Conservation (phyloP, 805 yeast genomes). For the Metschnikowia hibisci region DNA sequence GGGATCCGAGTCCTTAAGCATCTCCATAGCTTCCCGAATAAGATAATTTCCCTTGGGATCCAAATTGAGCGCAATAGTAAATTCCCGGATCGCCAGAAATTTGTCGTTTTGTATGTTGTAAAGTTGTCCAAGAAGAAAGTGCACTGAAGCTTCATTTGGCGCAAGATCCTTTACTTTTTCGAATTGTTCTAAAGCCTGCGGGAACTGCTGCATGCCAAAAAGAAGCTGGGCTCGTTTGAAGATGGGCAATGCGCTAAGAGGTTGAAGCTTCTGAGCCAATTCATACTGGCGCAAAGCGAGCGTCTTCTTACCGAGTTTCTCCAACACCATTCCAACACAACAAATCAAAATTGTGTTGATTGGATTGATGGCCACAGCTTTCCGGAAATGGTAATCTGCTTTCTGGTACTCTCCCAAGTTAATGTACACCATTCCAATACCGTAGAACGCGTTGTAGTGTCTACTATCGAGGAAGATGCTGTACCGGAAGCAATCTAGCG, state of each 20-base stretch:
- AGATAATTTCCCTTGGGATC: slow-evolving; percentile 91
- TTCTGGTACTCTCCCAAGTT: slow-evolving; percentile 78
- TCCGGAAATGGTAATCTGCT: slow-evolving; percentile 83
- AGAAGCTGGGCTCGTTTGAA: slow-evolving; percentile 85
- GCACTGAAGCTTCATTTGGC: slow-evolving; percentile 94
- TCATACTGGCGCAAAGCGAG: slow-evolving; percentile 80
- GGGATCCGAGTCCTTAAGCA: slow-evolving; percentile 22
- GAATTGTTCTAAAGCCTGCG: slow-evolving; percentile 69
- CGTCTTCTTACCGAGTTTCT: slow-evolving; percentile 62
- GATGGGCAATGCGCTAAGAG: slow-evolving; percentile 77
- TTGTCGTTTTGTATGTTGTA: slow-evolving; percentile 73
- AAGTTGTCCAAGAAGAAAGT: slow-evolving; percentile 80
- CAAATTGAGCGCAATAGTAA: slow-evolving; percentile 81
- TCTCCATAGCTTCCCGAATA: slow-evolving; percentile 78
- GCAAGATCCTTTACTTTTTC: slow-evolving; percentile 70
- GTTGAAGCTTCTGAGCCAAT: slow-evolving; percentile 79
- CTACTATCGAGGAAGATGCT: slow-evolving; percentile 74
- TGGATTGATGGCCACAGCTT: slow-evolving; percentile 86
- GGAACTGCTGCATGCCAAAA: slow-evolving; percentile 65
- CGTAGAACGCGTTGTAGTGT: slow-evolving; percentile 93
- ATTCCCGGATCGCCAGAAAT: slow-evolving; percentile 75
- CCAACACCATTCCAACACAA: slow-evolving; percentile 91
- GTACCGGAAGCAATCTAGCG: slow-evolving; percentile 74
- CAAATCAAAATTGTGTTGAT: slow-evolving; percentile 84
- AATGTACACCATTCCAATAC: slow-evolving; percentile 89